Evolutionary conservation across 495 filamentous ascomycete species (phyloP), one percentile per base, ranked within the genome.

Genomic region (Chaetomium cochliodes): DNA sequence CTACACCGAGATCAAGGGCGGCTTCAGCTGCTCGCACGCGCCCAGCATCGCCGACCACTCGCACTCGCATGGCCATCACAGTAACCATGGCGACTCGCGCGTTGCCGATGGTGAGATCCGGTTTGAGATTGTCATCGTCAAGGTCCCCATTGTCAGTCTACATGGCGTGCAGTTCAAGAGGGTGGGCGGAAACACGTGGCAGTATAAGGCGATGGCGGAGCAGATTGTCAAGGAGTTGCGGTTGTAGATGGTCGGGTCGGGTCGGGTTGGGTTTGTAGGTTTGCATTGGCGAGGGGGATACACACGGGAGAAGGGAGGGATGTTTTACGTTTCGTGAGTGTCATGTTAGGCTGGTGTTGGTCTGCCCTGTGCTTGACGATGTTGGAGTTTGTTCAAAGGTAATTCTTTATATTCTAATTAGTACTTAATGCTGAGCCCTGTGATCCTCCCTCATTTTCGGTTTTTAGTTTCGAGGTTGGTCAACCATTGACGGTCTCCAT

Each of bases 81-180:
- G 39, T 2, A 5, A 44, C 41, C 41, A 44, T 23, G 30, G 41
- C 46, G 46, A 50, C 20, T 20, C 18, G 46, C 44, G 62, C 12
- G 53, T 44, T 13, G 46, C 30, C 15, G 54, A 66, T 72, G 86
- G 70, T 73, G 84, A 72, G 81, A 87, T 99, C 44, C 85, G 88
- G 64, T 99, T 99, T 70, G 94, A 99, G 72, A 97, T 98, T 60
- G 85, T 98, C 66, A 92, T 99, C 65, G 94, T 99, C 65, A 99
- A 99, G 80, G 92, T 99, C 39, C 94, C 94, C 28, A 78, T 99
- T 56, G 88, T 99, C 68, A 90, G 88, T 23, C 77, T 99, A 65
- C 93, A 98, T 70, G 94, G 94, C 49, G 91, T 99, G 56, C 94
- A 99, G 76, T 99, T 99, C 81, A 99, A 99, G 83, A 92, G 93